Conservation (phyloP, 2,329 filamentous ascomycete genomes). For the Fusarium beomiforme region DNA sequence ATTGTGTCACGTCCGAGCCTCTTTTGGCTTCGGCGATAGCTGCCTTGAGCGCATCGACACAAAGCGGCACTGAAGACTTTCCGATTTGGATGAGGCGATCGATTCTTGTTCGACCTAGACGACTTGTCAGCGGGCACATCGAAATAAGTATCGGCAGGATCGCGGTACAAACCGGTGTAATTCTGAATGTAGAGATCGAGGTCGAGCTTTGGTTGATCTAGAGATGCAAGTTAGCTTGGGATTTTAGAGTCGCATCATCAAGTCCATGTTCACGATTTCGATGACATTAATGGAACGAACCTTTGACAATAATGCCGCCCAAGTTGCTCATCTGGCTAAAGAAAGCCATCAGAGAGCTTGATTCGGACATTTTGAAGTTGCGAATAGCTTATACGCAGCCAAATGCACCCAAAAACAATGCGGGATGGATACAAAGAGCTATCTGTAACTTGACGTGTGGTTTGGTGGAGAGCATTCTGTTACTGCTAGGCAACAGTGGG, state of each 20-base stretch:
- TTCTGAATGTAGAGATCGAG: conserved; percentile 91
- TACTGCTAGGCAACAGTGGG: conserved; percentile 33
- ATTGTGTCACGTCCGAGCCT: conserved; percentile 77
- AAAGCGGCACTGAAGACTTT: conserved; percentile 77
- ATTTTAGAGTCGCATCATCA: neutral
- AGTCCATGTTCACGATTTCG: neutral
- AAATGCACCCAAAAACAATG: conserved; percentile 1
- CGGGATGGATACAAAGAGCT: conserved; percentile 26
- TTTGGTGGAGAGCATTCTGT: conserved; percentile 25
- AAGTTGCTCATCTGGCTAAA: conserved; percentile 59
- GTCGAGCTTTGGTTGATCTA: conserved; percentile 87
- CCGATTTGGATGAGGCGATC: conserved; percentile 87
- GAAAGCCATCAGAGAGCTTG: conserved; percentile 51
- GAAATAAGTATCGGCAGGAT: neutral
- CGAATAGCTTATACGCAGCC: neutral
- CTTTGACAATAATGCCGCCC: conserved; percentile 59
- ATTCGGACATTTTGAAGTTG: conserved; percentile 50
- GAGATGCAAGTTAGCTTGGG: conserved; percentile 16
- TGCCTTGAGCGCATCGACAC: conserved; percentile 81
- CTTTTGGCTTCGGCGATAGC: conserved; percentile 80
- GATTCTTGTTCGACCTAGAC: conserved; percentile 78
- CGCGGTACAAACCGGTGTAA: conserved; percentile 73
- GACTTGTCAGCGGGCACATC: conserved; percentile 13
- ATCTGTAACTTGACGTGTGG: conserved; percentile 33
- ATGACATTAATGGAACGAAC: conserved; percentile 44